Conservation (phyloP, 805 yeast species). For the Candida ficus region DNA sequence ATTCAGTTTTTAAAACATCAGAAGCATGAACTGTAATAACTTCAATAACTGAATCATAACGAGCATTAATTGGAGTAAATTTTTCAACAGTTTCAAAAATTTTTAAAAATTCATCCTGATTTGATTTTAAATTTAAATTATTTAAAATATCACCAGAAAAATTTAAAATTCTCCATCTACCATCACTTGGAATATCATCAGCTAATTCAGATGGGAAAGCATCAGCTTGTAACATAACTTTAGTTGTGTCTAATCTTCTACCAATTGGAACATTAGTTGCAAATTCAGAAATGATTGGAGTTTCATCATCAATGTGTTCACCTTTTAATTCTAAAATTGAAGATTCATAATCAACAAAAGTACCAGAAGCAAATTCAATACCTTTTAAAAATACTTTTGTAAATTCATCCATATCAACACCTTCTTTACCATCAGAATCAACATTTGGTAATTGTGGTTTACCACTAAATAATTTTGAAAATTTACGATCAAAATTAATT, state of each 20-base stretch:
- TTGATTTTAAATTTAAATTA: background rate
- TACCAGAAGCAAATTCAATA: slow-evolving; percentile 1
- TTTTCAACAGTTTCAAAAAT: background rate
- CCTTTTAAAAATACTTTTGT: background rate
- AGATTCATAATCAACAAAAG: background rate
- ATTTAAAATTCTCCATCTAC: background rate
- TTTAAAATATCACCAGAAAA: background rate
- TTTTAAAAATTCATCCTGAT: background rate
- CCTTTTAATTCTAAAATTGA: background rate
- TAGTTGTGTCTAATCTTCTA: slow-evolving; percentile 1
- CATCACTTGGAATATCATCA: slow-evolving; percentile 1
- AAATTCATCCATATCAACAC: slow-evolving; percentile 1
- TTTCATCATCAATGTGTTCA: background rate
- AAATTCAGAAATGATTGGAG: background rate
- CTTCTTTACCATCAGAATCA: background rate
- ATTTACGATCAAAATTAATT: slow-evolving; percentile 1
- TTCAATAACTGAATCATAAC: background rate
- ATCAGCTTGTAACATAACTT: background rate
- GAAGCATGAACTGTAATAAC: background rate
- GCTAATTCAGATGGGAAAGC: background rate
- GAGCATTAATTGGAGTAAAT: background rate
- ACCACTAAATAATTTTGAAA: background rate
- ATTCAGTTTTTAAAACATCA: background rate
- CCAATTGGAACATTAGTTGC: slow-evolving; percentile 1
- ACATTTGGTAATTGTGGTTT: background rate